A percentile compares a stretch with the other conserved stretches of the same genome.
Conservation (phyloP, 1,139 yeast species). For the Scheffersomyces stambukii region DNA sequence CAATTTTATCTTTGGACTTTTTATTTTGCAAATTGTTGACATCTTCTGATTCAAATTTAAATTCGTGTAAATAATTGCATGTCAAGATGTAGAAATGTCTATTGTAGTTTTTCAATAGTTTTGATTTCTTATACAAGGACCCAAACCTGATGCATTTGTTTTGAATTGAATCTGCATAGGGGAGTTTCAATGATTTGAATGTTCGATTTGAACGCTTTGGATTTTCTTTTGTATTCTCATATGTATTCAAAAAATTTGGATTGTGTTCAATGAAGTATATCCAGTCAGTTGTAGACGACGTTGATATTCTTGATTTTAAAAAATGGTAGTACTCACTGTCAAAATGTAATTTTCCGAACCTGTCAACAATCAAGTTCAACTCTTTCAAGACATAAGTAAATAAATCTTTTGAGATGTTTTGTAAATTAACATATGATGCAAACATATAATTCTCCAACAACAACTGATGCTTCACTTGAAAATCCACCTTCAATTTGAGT, state of each 20-base stretch:
- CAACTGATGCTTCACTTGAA: conserved; percentile 40
- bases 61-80: conserved; percentile 45
- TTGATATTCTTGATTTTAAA: conserved; percentile 19
- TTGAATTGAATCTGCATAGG: conserved; percentile 37
- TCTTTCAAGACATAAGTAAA: conserved; percentile 39
- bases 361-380: conserved; percentile 28
- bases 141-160: conserved; percentile 45
- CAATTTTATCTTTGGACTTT: conserved; percentile 29
- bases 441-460: conserved; percentile 41
- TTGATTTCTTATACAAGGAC: conserved; percentile 39
- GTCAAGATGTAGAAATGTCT: conserved; percentile 38
- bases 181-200: conserved; percentile 26
- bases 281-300: conserved; percentile 32
- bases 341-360: conserved; percentile 27
- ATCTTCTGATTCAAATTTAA: conserved; percentile 29
- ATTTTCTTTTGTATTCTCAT: conserved; percentile 19
- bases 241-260: conserved; percentile 33
- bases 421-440: conserved; percentile 43
- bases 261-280: conserved; percentile 35
- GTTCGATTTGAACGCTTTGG: conserved; percentile 30
- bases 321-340: conserved; percentile 13
- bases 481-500: conserved; percentile 37
- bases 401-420: conserved; percentile 41
- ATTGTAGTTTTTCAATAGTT: conserved; percentile 38
- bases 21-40: conserved; percentile 4